Percentiles rank a stretch among this genome's conserved stretches.
Evolutionary conservation across 1,284 basidiomycete species (phyloP).

Genomic region (Puccinia sorghi): DNA sequence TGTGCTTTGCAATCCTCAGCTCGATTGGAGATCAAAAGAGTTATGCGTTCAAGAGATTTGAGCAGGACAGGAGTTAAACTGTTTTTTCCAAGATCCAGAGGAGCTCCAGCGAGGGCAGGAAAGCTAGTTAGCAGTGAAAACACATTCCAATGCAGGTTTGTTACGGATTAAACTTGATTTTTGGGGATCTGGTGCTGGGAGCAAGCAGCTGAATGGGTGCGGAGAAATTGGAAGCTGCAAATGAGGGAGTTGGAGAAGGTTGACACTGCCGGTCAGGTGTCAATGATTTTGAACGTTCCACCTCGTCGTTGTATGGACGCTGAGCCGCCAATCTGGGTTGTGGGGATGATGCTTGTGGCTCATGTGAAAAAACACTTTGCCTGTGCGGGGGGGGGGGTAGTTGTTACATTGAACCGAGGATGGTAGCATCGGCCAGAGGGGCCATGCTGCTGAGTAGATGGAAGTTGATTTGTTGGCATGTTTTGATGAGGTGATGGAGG

Average conservation of each 20-base stretch:
- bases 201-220: neutral
- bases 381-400: constrained; percentile 20
- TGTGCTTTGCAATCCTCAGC: too few relatives aligned
- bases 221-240: constrained; percentile 41
- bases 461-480: neutral
- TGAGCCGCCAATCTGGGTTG: constrained; percentile 29
- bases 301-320: constrained; percentile 16
- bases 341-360: constrained; percentile 8
- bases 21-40: constrained; percentile 5
- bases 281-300: constrained; percentile 31
- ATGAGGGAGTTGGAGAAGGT: constrained; percentile 46
- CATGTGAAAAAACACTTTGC: neutral
- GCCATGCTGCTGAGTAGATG: constrained; percentile 8
- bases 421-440: constrained; percentile 37
- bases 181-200: neutral
- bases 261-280: constrained; percentile 31
- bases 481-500: constrained; percentile 1
- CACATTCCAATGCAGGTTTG: neutral
- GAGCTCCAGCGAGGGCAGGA: constrained; percentile 6
- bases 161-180: neutral
- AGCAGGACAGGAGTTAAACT: constrained; percentile 24
- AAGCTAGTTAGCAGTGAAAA: constrained; percentile 26
- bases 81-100: neutral
- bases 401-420: constrained; percentile 34
- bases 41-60: constrained; percentile 28